These are phyloP conservation scores for Citrus unshiu DNA, from an alignment of 345 rosid species.

Conservation along the genomic window DNA sequence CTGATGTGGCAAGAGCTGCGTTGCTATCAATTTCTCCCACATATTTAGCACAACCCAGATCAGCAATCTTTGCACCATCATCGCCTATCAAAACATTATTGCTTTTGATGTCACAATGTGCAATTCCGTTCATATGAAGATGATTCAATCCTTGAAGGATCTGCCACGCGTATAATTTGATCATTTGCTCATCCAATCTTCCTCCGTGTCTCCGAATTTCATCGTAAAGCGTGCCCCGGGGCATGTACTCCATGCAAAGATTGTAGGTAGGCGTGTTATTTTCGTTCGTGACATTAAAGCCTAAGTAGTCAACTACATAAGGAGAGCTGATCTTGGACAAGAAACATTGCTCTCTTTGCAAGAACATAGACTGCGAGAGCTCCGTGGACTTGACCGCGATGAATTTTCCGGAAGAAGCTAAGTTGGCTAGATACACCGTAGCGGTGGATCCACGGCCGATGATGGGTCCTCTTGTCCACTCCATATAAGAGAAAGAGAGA, in stretches of 20 bases:
- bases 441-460: slow-evolving; percentile 91
- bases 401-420: slow-evolving; percentile 38
- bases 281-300: slow-evolving; percentile 36
- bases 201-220: slow-evolving; percentile 56
- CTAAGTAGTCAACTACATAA: slow-evolving; percentile 58
- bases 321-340: slow-evolving; percentile 62
- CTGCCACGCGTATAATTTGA: slow-evolving; percentile 38
- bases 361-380: slow-evolving; percentile 41
- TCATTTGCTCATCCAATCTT: slow-evolving; percentile 43
- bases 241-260: slow-evolving; percentile 59
- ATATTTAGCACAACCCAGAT: slow-evolving; percentile 74
- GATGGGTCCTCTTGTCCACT: slow-evolving; percentile 72
- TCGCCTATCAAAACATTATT: slow-evolving; percentile 59
- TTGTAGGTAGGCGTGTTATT: slow-evolving; percentile 37
- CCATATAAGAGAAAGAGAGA: slow-evolving; percentile 28
- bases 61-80: slow-evolving; percentile 62
- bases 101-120: slow-evolving; percentile 81
- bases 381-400: slow-evolving; percentile 71
- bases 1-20: slow-evolving; percentile 8
- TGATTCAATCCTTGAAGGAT: slow-evolving; percentile 55
- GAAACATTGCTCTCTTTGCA: slow-evolving; percentile 51
- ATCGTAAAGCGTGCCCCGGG: slow-evolving; percentile 69
- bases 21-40: slow-evolving; percentile 4
- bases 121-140: slow-evolving; percentile 57
- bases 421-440: slow-evolving; percentile 63